Conservation (phyloP, 345 rosid genomes). For the Heritiera fomes region DNA sequence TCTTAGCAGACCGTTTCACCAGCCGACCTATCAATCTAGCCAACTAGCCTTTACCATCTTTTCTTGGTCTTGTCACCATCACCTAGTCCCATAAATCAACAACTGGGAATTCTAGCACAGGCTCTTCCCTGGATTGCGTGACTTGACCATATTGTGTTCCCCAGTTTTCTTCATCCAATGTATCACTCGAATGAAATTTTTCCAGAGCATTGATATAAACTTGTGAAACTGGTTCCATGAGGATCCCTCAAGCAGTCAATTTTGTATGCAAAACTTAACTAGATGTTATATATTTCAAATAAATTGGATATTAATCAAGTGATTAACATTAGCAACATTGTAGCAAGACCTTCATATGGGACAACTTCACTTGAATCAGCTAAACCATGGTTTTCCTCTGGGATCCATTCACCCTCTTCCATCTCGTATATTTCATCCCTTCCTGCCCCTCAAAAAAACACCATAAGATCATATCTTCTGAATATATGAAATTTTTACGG, state of each 20-base stretch:
- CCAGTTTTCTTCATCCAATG: conserved; percentile 78
- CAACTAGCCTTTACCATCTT: conserved; percentile 44
- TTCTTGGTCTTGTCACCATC: conserved; percentile 48
- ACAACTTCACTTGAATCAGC: conserved; percentile 33
- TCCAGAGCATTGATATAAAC: neutral
- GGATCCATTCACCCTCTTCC: conserved; percentile 71
- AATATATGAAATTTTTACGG: neutral
- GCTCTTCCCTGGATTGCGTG: conserved; percentile 42
- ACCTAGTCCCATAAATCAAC: conserved; percentile 86
- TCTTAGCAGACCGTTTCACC: conserved; percentile 61
- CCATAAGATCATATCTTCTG: neutral
- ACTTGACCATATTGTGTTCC: conserved; percentile 83
- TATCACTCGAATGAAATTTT: conserved; percentile 35
- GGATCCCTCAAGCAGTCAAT: neutral
- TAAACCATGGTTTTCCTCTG: conserved; percentile 53
- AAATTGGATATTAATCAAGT: conserved; percentile 10
- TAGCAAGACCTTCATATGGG: conserved; percentile 44
- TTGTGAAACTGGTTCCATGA: neutral
- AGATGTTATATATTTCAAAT: conserved; percentile 1
- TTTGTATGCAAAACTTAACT: conserved; percentile 11
- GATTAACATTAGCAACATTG: conserved; percentile 12
- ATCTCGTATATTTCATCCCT: conserved; percentile 40
- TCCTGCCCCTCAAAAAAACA: conserved; percentile 38
- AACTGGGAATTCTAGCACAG: conserved; percentile 39
- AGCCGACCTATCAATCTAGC: conserved; percentile 72